These are phyloP conservation scores for Lepidium campestre DNA, from an alignment of 441 rosid species.

Conservation along the genomic window DNA sequence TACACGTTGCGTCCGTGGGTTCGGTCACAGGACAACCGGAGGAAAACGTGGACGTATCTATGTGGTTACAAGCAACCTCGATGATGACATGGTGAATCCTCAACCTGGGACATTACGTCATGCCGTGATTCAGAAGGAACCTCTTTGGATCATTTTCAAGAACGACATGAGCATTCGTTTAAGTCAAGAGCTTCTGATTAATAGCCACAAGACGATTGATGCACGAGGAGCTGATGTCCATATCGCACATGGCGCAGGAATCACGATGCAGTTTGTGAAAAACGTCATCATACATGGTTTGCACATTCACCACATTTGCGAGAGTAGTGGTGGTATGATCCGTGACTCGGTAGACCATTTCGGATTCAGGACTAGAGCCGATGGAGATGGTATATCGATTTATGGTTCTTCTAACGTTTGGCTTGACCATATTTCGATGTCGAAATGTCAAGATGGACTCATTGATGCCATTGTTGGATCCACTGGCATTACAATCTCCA, in stretches of 20 bases:
- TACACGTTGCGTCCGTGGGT: slow-evolving; percentile 42
- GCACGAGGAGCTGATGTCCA: slow-evolving; percentile 48
- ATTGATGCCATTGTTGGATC: slow-evolving; percentile 53
- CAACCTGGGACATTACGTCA: slow-evolving; percentile 51
- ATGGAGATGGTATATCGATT: slow-evolving; percentile 52
- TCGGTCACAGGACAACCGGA: slow-evolving; percentile 44
- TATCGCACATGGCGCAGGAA: slow-evolving; percentile 47
- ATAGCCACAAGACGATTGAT: slow-evolving; percentile 50
- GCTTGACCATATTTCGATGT: slow-evolving; percentile 62
- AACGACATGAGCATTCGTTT: slow-evolving; percentile 44
- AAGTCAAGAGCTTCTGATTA: slow-evolving; percentile 38
- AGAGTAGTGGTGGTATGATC: slow-evolving; percentile 32
- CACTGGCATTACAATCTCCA: slow-evolving; percentile 58
- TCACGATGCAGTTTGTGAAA: slow-evolving; percentile 42
- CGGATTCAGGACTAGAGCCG: slow-evolving; percentile 35
- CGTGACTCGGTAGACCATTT: slow-evolving; percentile 41
- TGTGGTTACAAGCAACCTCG: slow-evolving; percentile 40
- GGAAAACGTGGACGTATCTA: slow-evolving; percentile 38
- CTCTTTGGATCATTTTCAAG: slow-evolving; percentile 57
- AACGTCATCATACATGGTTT: slow-evolving; percentile 48
- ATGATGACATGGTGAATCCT: slow-evolving; percentile 33
- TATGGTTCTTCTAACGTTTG: slow-evolving; percentile 32
- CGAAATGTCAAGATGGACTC: slow-evolving; percentile 45
- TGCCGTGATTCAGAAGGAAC: slow-evolving; percentile 46
- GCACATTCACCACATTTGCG: slow-evolving; percentile 37